Conservation (phyloP, 1,139 yeast species). For the Scheffersomyces insectosa region DNA sequence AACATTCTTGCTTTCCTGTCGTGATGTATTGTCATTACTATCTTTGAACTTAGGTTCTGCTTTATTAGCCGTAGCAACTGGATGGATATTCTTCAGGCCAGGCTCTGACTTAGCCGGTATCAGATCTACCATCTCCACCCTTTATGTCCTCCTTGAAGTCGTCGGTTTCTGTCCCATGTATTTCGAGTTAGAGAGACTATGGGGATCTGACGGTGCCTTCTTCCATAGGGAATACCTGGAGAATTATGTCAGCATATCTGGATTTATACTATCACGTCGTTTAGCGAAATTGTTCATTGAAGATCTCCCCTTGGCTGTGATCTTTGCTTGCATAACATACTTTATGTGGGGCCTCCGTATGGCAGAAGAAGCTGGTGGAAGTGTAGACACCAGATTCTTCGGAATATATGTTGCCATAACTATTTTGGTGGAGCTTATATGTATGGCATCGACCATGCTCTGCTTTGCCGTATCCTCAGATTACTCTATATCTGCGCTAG, state of each 20-base stretch:
- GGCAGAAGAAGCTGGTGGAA: constrained; percentile 15
- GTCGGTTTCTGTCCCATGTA: constrained; percentile 70
- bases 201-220: constrained; percentile 64
- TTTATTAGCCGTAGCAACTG: constrained; percentile 60
- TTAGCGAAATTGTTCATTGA: constrained; percentile 67
- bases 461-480: constrained; percentile 63
- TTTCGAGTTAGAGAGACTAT: constrained; percentile 73
- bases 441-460: constrained; percentile 57
- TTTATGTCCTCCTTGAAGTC: constrained; percentile 65
- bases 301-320: constrained; percentile 63
- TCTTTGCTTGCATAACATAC: constrained; percentile 62
- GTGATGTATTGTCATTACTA: constrained; percentile 60
- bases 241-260: constrained; percentile 63
- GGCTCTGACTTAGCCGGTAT: constrained; percentile 64
- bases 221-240: constrained; percentile 78
- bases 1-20: constrained; percentile 50
- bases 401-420: constrained; percentile 63
- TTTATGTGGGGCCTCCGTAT: constrained; percentile 75
- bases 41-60: constrained; percentile 58
- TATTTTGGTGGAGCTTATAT: constrained; percentile 55
- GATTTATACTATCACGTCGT: constrained; percentile 69
- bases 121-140: constrained; percentile 60
- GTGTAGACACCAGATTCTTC: constrained; percentile 40
- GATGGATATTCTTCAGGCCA: constrained; percentile 78
- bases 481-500: constrained; percentile 63